Conservation (phyloP, 2,329 filamentous ascomycete species). For the Delphinella strobiligena region DNA sequence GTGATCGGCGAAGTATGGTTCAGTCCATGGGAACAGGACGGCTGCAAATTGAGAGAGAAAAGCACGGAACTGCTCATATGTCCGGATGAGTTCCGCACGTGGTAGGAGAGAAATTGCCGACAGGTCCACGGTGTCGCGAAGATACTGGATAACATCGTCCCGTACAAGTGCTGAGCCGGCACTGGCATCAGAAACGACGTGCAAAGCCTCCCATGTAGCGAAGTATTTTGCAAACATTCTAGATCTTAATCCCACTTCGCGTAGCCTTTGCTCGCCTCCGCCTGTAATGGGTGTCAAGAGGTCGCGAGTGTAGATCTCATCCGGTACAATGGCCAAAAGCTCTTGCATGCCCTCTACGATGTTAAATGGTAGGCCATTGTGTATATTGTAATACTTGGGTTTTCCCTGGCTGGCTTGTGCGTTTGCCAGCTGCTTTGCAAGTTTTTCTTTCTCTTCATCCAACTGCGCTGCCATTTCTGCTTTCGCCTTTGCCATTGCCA, state of each 20-base stretch:
- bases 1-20: slow-evolving; percentile 33
- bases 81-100: slow-evolving; percentile 24
- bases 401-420: too few relatives aligned
- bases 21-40: slow-evolving; percentile 28
- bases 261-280: slow-evolving; percentile 27
- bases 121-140: slow-evolving; percentile 15
- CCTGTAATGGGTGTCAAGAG: slow-evolving; percentile 25
- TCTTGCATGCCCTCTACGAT: slow-evolving; percentile 7
- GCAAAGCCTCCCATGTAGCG: slow-evolving; percentile 29
- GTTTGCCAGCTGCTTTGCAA: too few relatives aligned
- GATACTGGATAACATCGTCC: slow-evolving; percentile 29
- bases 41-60: slow-evolving; percentile 28
- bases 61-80: slow-evolving; percentile 31
- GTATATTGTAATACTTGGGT: slow-evolving; percentile 5
- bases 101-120: slow-evolving; percentile 12
- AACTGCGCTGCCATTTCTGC: slow-evolving; percentile 7
- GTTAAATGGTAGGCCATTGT: slow-evolving; percentile 5
- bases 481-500: slow-evolving; percentile 8
- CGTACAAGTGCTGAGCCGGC: slow-evolving; percentile 26
- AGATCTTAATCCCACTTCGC: slow-evolving; percentile 28
- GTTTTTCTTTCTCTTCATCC: slow-evolving; percentile 4
- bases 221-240: slow-evolving; percentile 29
- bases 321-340: slow-evolving; percentile 18
- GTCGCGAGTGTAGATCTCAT: slow-evolving; percentile 23
- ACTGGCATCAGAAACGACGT: slow-evolving; percentile 15